Evolutionary conservation across 495 filamentous ascomycete genomes (phyloP), one percentile per base, ranked within the genome.

Genomic region (Durotheca rogersii): DNA sequence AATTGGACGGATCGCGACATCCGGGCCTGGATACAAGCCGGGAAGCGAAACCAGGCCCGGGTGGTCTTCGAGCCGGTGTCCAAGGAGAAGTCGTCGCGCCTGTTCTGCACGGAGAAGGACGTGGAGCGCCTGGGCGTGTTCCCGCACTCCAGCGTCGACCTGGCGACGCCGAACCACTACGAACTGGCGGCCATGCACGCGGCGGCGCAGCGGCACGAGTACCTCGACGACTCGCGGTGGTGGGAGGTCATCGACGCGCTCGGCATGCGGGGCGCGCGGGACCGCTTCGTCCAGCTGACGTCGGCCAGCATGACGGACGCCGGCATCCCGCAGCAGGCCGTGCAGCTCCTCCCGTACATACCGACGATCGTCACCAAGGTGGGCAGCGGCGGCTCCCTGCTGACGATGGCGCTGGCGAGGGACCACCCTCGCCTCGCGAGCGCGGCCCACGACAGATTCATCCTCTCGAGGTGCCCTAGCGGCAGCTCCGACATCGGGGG

Each of bases 1-100:
- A 96, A 95, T 61, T 95, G 89, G 89, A 71, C 76, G 20, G 71
- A 81, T 1, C 54, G 65, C 23, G 76, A 83, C 18, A 74, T 92
- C 10, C 70, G 71, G 23, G 73, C 76, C 36, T 90, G 85, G 86
- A 68, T 84, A 27, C 47, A 65, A 6, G 60, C 80, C n/a, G 86
- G 74, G 19, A 79, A 77, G 43, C 34, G 46, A 6, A 66, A 76
- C 44, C 70, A 71, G 11, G 75, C 81, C 6, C 71, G 74, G 2
- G 75, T 90, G n/a, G 85, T 85, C 11, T 94, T 91, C 55, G 93
- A 98, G 64, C 93, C 93, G n/a, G 94, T 96, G 7, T 93, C 89
- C 2, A 75, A 75, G 2, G 80, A 77, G 34, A 98, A 98, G 67
- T 78, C 88, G 6, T 69, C 77, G 6, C 74, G 84, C 2, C 67